Conservation (phyloP, 441 rosid genomes). For the Pelargonium cotyledonis region DNA sequence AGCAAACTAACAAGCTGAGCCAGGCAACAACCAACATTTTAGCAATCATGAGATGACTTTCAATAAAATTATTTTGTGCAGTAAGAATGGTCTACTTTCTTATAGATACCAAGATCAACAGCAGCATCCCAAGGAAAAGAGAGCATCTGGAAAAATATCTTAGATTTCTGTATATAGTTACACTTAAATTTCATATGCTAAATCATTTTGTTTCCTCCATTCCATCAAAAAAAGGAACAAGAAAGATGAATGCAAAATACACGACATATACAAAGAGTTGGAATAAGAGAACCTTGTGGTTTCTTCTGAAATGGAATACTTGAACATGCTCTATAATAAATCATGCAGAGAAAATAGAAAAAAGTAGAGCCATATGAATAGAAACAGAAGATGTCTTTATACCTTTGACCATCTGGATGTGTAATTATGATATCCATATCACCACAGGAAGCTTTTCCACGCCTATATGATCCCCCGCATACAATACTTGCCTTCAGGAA, state of each 20-base stretch:
- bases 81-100: not conserved
- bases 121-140: constrained; percentile 5
- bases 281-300: not conserved
- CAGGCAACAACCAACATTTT: not conserved
- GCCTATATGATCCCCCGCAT: constrained; percentile 96
- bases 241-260: not conserved
- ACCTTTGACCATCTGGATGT: constrained; percentile 92
- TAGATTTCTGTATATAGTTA: not conserved
- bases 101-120: constrained; percentile 6
- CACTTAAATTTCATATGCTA: not conserved
- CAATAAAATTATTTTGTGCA: too few relatives aligned
- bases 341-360: constrained; percentile 5
- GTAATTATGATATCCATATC: constrained; percentile 79
- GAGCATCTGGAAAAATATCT: not conserved
- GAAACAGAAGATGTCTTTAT: constrained; percentile 5
- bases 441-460: constrained; percentile 91
- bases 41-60: not conserved
- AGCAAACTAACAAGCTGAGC: constrained; percentile 9
- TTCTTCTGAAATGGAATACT: too few relatives aligned
- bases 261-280: constrained; percentile 7
- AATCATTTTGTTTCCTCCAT: not conserved
- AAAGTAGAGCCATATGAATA: not conserved
- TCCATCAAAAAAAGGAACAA: not conserved
- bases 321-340: not conserved
- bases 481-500: constrained; percentile 52